Base-by-base conservation (phyloP, 768 basidiomycete species). In the Gelatoporia subvermispora region DNA sequence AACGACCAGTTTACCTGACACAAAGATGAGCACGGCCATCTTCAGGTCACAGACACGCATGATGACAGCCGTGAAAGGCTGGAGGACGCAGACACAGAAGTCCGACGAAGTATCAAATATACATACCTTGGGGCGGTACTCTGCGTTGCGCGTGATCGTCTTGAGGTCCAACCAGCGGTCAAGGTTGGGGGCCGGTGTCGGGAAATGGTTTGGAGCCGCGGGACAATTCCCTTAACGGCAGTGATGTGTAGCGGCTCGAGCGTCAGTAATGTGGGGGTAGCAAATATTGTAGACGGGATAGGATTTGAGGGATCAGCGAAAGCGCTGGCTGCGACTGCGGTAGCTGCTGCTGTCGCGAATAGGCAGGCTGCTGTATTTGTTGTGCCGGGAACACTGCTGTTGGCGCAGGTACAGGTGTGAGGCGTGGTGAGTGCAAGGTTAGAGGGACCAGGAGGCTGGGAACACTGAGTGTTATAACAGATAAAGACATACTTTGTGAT, bases 41-140 rank as follows among this genome's bases (percentile, higher is more conserved):
- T 99, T 99, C 43, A 96, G 96, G 60, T 98, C 96, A 58, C 96
- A 93, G 64, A 99, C 98, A 69, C 96, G 92, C 96, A 99, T 99
- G 73, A 99, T 98, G 59, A 98, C 96, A 51, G 96, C 96, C 60
- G 95, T 96, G 76, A 99, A 99, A 86, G 96, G 96, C 96, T 99
- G 74, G 48, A 72, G 63, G 66, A 55, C 71, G 62, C 72, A 67
- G 69, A 73, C 70, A 74, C 70, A 76, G 72, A 72, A 80, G 79
- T 77, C 79, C 76, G 78, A 56, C 66, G 58, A 73, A 68, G 66
- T 64, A 62, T 63, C 42, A 23, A 59, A 62, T 59, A 59, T 75
- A 88, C 90, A 71, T 80, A 98, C 96, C 93, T 99, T 97, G 43
- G 96, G 96, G 66, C 97, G 98, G 68, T 99, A 99, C 73, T 99